Base-by-base conservation (phyloP, 1,284 basidiomycete genomes). In the Grifola frondosa region DNA sequence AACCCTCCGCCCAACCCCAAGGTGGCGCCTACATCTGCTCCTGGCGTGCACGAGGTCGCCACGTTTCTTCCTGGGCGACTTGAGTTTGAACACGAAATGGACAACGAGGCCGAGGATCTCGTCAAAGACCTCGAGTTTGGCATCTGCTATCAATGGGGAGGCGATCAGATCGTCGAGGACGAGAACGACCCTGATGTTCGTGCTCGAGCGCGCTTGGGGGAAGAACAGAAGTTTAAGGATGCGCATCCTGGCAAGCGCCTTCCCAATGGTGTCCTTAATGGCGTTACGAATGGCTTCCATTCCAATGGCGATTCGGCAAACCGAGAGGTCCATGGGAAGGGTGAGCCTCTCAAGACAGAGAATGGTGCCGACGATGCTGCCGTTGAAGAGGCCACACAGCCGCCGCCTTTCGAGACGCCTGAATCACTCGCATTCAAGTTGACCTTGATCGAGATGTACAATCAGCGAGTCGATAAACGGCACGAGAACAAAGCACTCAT, bases 91-190 rank as follows among this genome's bases (percentile, higher is more conserved):
- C 90, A 93, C 55, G 97, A 99, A 67, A 71, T 93, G 15, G 96
- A 98, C 62, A 95, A 97, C 62, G 94, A 98, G 26, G 96, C 96
- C 0, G 96, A 99, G 62, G 86, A 95, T 59, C 70, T 93, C 2
- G 88, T 98, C 53, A 99, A 98, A 68, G 94, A 99, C 61, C 77
- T 99, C 54, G 95, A 98, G 63, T 98, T 98, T 58, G 96, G 93
- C 3, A 70, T 91, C 9, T 91, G 93, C 46, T 75, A 82, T 28
- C 77, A 84, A 34, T 97, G 82, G 62, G 94, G 91, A 4, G 96
- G 96, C 1, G 91, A 90, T 57, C 73, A 84, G 60, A 90, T 91
- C 31, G 73, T 77, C 15, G 85, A 84, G 59, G 90, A 87, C 59
- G 78, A 82, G 55, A 75, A 80, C 49, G 86, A 88, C 55, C 63